Conservation (phyloP, 2,329 filamentous ascomycete genomes). For the Mariannaea elegans region DNA sequence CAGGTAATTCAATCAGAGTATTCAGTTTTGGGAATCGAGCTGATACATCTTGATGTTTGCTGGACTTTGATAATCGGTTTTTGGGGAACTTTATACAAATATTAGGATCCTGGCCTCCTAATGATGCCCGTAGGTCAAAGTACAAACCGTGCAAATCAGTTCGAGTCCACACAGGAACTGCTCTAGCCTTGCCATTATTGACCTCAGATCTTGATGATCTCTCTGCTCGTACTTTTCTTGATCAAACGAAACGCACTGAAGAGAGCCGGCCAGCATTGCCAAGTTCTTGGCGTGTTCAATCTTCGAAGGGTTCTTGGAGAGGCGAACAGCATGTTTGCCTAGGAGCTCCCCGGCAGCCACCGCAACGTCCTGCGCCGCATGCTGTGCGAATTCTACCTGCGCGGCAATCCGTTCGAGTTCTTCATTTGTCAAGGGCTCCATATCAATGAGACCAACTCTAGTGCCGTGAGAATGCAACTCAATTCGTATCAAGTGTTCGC, state of each 20-base stretch:
- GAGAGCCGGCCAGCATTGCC: background rate
- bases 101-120: background rate
- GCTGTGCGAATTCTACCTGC: background rate
- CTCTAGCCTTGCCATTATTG: background rate
- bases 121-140: background rate
- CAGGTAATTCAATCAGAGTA: background rate
- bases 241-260: background rate
- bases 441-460: no score
- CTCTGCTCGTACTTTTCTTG: conserved; percentile 6
- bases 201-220: background rate
- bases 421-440: background rate
- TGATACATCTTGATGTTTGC: background rate
- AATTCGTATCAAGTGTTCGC: no score
- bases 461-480: no score
- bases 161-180: background rate
- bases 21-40: conserved; percentile 4
- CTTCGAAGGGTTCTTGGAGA: background rate
- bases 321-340: background rate
- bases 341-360: background rate
- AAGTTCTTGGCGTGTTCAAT: background rate
- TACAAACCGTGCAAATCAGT: conserved; percentile 11
- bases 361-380: background rate
- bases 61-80: background rate
- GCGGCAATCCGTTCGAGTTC: background rate
- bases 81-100: background rate